phyloP scores from a whole-genome alignment of 2,329 filamentous ascomycete species.

The Sphaerulina vaccinii region DNA sequence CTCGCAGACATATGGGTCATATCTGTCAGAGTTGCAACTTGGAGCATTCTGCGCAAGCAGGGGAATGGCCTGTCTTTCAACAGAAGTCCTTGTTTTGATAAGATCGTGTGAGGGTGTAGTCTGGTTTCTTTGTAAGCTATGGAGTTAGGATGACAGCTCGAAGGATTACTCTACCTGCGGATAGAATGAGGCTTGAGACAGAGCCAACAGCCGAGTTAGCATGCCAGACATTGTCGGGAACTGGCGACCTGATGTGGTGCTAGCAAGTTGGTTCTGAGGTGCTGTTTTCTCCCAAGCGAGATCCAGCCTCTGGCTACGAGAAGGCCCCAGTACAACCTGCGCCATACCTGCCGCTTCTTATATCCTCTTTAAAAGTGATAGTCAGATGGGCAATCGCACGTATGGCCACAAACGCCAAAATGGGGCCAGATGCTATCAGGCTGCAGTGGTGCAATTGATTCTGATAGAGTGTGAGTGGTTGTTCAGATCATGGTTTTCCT shows the following conservation, averaged over 20 bases:
- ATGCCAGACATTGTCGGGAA: not conserved
- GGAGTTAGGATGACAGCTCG: not conserved
- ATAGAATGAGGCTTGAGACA: conserved; percentile 2
- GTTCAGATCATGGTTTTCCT: too few species aligned
- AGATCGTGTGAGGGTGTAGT: not conserved
- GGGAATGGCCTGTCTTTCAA: not conserved
- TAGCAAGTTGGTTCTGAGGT: not conserved
- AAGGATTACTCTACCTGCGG: not conserved
- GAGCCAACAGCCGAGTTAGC: conserved; percentile 1
- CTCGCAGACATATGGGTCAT: conserved; percentile 31
- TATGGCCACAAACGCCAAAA: too few species aligned
- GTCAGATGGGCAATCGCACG: too few species aligned
- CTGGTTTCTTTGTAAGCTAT: not conserved
- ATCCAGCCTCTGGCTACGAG: too few species aligned
- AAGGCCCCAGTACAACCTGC: too few species aligned
- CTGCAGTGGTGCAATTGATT: too few species aligned
- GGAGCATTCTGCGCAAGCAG: conserved; percentile 11
- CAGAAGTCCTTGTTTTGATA: not conserved
- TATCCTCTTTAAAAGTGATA: too few species aligned
- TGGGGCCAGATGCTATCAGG: too few species aligned
- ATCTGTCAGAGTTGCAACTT: conserved; percentile 21
- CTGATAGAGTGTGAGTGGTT: too few species aligned
- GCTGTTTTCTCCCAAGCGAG: too few species aligned
- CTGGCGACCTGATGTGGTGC: not conserved
- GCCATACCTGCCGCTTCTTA: too few species aligned